A percentile compares a stretch with the other conserved stretches of the same genome.
These are phyloP conservation scores for Galerina sulciceps DNA, from an alignment of 768 basidiomycete genomes.

Conservation along the genomic window DNA sequence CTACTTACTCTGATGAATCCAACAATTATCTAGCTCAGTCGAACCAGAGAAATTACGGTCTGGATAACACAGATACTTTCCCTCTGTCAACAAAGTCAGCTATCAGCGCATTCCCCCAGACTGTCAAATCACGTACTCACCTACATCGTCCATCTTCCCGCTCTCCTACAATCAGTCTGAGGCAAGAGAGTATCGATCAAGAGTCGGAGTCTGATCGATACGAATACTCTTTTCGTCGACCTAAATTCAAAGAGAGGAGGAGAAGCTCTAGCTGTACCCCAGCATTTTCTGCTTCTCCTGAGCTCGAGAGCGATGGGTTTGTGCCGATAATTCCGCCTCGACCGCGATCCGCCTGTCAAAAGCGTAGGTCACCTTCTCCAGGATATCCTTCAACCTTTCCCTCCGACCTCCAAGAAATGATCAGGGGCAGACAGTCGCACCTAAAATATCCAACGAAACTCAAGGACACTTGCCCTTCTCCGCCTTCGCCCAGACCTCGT, in stretches of 20 bases:
- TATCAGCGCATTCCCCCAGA: neutral
- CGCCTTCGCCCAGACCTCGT: neutral
- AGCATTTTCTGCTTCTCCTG: slow-evolving; percentile 21
- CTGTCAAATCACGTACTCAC: neutral
- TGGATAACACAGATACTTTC: neutral
- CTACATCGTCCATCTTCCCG: neutral
- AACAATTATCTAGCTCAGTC: neutral
- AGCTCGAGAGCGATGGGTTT: slow-evolving; percentile 14
- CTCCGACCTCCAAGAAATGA: slow-evolving; percentile 23
- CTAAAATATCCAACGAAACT: slow-evolving; percentile 4
- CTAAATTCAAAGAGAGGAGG: slow-evolving; percentile 18
- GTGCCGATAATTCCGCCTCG: slow-evolving; percentile 14
- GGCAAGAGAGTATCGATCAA: slow-evolving; percentile 8
- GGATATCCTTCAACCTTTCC: slow-evolving; percentile 17
- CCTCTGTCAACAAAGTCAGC: too few species aligned
- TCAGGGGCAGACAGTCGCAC: slow-evolving; percentile 21
- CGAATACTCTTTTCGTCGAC: slow-evolving; percentile 18
- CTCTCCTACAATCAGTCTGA: slow-evolving; percentile 5
- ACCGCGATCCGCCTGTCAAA: slow-evolving; percentile 16
- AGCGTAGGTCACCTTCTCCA: slow-evolving; percentile 5
- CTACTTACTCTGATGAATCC: slow-evolving; percentile 26
- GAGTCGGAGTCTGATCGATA: slow-evolving; percentile 25
- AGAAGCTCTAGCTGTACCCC: slow-evolving; percentile 29
- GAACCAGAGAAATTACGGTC: slow-evolving; percentile 1
- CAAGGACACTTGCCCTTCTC: neutral